Percentiles rank a stretch among this genome's conserved stretches.
Evolutionary conservation across 345 rosid genomes (phyloP).

Genomic region (Sisymbrium altissimum): DNA sequence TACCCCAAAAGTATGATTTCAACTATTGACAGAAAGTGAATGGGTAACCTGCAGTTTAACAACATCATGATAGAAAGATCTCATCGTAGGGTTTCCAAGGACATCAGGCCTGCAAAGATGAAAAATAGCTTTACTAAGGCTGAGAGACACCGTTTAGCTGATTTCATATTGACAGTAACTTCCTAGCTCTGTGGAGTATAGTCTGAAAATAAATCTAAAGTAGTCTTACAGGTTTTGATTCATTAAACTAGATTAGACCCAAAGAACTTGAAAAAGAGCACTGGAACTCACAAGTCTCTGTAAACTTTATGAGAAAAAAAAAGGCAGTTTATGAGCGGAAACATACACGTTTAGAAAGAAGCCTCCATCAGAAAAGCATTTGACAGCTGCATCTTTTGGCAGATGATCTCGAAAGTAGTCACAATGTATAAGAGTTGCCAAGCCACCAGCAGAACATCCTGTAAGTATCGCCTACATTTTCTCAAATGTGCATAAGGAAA

Average conservation of each 20-base stretch:
- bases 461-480: slow-evolving; percentile 73
- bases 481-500: neutral
- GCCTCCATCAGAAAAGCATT: slow-evolving; percentile 94
- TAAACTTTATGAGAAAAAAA: neutral
- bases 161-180: neutral
- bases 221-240: neutral
- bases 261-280: neutral
- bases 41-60: slow-evolving; percentile 60
- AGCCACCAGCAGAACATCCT: slow-evolving; percentile 98
- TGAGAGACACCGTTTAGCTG: neutral
- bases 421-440: slow-evolving; percentile 86
- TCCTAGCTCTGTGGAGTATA: neutral
- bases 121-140: slow-evolving; percentile 16
- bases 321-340: neutral
- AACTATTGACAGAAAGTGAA: slow-evolving; percentile 2
- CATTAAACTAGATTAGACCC: neutral
- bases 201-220: neutral
- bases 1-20: neutral
- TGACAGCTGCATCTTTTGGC: slow-evolving; percentile 64
- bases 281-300: neutral
- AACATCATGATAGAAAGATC: slow-evolving; percentile 64
- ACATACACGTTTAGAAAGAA: slow-evolving; percentile 91
- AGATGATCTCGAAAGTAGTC: slow-evolving; percentile 64
- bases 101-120: slow-evolving; percentile 64
- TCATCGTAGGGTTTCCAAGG: slow-evolving; percentile 55